phyloP scores from a whole-genome alignment of 2,329 filamentous ascomycete species.

The Davidsoniella neocaledoniae region DNA sequence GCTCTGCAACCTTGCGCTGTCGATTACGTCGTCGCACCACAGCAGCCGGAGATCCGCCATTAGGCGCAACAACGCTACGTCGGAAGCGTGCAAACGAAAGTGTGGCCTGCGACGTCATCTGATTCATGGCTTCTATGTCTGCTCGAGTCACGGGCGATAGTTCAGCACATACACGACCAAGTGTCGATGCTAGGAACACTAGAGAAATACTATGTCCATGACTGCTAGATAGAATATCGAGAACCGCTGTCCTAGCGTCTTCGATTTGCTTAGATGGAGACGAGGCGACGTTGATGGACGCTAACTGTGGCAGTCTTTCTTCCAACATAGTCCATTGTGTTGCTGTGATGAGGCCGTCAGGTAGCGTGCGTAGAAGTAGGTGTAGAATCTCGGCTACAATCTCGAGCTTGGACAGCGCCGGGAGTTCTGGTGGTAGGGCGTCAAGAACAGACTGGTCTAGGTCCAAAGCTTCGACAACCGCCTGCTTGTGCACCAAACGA shows the following conservation, averaged over 20 bases:
- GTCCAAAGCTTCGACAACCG: constrained; percentile 53
- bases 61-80: constrained; percentile 16
- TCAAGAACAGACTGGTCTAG: constrained; percentile 44
- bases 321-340: constrained; percentile 52
- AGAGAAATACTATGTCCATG: constrained; percentile 80
- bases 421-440: constrained; percentile 44
- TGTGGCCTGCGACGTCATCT: constrained; percentile 11
- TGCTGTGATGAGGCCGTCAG: constrained; percentile 61
- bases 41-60: constrained; percentile 14
- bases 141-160: constrained; percentile 20
- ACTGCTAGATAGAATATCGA: constrained; percentile 55
- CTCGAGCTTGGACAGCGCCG: constrained; percentile 55
- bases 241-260: constrained; percentile 35
- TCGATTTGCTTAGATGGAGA: constrained; percentile 17
- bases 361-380: constrained; percentile 55
- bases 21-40: constrained; percentile 36
- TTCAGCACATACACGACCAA: constrained; percentile 37
- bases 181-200: constrained; percentile 67
- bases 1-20: constrained; percentile 43
- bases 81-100: constrained; percentile 31
- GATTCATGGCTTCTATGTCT: constrained; percentile 10
- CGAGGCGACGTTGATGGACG: constrained; percentile 15
- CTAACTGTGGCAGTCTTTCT: constrained; percentile 29
- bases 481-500: constrained; percentile 16
- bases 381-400: constrained; percentile 54